Percentiles rank a stretch among this genome's conserved stretches.
Conservation (phyloP, 148 eudicot species). For the Vaccinium corymbosum region DNA sequence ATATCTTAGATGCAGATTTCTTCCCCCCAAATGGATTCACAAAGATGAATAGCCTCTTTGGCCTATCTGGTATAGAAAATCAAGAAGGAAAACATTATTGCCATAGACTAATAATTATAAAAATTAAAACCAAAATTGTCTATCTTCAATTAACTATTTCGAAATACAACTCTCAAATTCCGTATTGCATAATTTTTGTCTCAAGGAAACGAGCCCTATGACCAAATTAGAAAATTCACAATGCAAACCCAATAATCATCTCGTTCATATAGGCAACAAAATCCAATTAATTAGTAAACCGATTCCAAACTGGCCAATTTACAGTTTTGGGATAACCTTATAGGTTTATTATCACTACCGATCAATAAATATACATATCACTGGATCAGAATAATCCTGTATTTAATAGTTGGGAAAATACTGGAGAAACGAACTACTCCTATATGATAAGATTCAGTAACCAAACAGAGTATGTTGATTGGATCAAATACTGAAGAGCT, state of each 20-base stretch:
- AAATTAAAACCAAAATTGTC: too few species aligned
- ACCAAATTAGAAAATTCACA: not conserved
- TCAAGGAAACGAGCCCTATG: not conserved
- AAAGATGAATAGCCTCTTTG: slow-evolving; percentile 67
- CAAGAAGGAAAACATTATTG: not conserved
- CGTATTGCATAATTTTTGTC: too few species aligned
- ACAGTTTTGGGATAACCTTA: too few species aligned
- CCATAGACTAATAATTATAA: not conserved
- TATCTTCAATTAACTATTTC: too few species aligned
- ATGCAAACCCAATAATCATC: not conserved
- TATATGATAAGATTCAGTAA: not conserved
- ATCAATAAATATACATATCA: not conserved
- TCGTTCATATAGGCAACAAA: not conserved
- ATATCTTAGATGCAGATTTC: slow-evolving; percentile 59
- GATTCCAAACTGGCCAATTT: not conserved
- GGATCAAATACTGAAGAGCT: not conserved
- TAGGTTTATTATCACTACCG: not conserved
- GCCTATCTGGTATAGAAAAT: slow-evolving; percentile 50
- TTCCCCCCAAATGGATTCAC: slow-evolving; percentile 91
- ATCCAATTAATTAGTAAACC: not conserved
- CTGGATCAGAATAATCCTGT: not conserved
- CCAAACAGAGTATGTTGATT: not conserved
- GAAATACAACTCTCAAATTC: too few species aligned
- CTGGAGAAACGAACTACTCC: not conserved
- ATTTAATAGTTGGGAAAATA: not conserved